These are phyloP conservation scores for Poterioochromonas sp. DNA, from an alignment of 352 stramenopile genomes.

Conservation along the genomic window DNA sequence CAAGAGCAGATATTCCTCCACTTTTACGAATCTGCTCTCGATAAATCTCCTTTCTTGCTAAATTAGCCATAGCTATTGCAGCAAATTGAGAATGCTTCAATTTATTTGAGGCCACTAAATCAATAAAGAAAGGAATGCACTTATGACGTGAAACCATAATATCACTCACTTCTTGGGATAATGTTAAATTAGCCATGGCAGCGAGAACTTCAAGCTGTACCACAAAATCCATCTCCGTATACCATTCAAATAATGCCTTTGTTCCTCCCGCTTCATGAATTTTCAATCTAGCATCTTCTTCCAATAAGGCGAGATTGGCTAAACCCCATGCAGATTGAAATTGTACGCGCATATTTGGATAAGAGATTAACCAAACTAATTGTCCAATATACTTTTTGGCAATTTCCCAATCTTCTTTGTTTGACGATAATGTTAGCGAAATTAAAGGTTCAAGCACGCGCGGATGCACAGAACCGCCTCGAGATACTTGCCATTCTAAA, in stretches of 20 bases:
- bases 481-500: slow-evolving; percentile 33
- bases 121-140: slow-evolving; percentile 34
- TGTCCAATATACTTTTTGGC: slow-evolving; percentile 34
- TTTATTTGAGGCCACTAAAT: slow-evolving; percentile 17
- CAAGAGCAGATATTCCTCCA: slow-evolving; percentile 21
- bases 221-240: slow-evolving; percentile 33
- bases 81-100: slow-evolving; percentile 29
- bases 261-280: slow-evolving; percentile 35
- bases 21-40: slow-evolving; percentile 17
- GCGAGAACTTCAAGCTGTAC: slow-evolving; percentile 29
- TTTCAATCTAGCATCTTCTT: slow-evolving; percentile 27
- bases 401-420: slow-evolving; percentile 28
- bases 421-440: slow-evolving; percentile 5
- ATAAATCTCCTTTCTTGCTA: slow-evolving; percentile 28
- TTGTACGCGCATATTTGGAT: slow-evolving; percentile 35
- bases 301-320: slow-evolving; percentile 28
- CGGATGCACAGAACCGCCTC: slow-evolving; percentile 30
- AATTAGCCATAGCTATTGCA: slow-evolving; percentile 30
- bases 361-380: slow-evolving; percentile 34
- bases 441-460: slow-evolving; percentile 33
- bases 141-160: slow-evolving; percentile 28
- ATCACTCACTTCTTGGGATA: slow-evolving; percentile 8
- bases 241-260: slow-evolving; percentile 35
- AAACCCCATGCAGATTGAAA: slow-evolving; percentile 35
- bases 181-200: slow-evolving; percentile 27